Evolutionary conservation across 169 alveolate species (phyloP), one percentile per base, ranked within the genome.

Genomic region (Cryptosporidium bovis): DNA sequence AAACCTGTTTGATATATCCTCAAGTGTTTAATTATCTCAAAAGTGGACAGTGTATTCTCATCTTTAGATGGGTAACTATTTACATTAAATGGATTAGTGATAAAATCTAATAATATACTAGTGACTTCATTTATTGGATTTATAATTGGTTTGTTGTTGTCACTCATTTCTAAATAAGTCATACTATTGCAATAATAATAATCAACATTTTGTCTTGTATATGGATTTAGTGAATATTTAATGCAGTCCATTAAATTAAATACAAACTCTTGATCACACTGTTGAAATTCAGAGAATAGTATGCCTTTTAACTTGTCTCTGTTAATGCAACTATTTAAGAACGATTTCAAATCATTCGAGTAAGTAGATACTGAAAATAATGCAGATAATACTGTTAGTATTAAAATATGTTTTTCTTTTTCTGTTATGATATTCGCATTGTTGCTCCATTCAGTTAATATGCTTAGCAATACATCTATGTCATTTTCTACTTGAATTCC

Each of bases 1-100:
- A 77, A 29, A 0, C 77, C 87, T 24, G 71, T 77, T 46, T 77
- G 87, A 48, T 77, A 77, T 46, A 62, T 77, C 27, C 87, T 77
- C 31, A 77, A 40, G 51, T 60, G 50, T 62, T 77, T 77, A 7
- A 62, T 77, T 18, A 77, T 20, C 16, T 77, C 87, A 60, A 77
- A 77, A 15, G 87, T 77, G 4, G 71, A 62, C n/a, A 77, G 50
- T 20, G 33, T 15, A 3, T 48, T 27, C 5, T 24, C 51, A 0
- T 68, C 66, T 16, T 48, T 27, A 8, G 48, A 40, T 1, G 0
- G 48, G 1, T 40, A 40, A 46, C 36, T 62, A 20, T n/a, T 15
- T 29, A 66, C 51, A 27, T 31, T 55, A 33, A 60, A 77, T 13
- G 87, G 87, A 40, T 77, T 60, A 13, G 33, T 58, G 16, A 62